Evolutionary conservation across 176 grass and related monocot species (phyloP).

Genomic region (Coix lacrymajobi): DNA sequence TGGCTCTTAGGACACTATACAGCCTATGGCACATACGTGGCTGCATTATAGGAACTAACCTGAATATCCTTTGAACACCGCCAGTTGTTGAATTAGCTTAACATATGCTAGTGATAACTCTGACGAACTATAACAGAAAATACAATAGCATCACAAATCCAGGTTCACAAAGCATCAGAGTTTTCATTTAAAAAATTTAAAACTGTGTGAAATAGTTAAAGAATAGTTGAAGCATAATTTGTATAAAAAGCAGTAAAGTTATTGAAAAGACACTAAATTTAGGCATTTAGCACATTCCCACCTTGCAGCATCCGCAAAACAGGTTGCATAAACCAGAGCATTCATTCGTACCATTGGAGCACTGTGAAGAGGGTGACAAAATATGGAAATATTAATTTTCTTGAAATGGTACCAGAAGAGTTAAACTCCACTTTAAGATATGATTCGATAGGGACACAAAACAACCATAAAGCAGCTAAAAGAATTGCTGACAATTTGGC

Average conservation of each 20-base stretch:
- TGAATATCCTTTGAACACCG: conserved; percentile 78
- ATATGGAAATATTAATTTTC: conserved; percentile 7
- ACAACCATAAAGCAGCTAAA: neutral
- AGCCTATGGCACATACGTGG: neutral
- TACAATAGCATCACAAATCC: conserved; percentile 21
- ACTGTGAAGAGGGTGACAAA: conserved; percentile 41
- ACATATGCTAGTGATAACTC: conserved; percentile 77
- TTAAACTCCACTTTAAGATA: conserved; percentile 10
- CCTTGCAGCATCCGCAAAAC: conserved; percentile 92
- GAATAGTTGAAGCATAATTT: neutral
- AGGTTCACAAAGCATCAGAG: conserved; percentile 12
- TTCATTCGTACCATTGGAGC: conserved; percentile 83
- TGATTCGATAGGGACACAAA: neutral
- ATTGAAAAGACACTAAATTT: neutral
- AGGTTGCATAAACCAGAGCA: conserved; percentile 81
- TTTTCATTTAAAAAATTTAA: neutral
- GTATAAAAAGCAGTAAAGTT: conserved; percentile 10
- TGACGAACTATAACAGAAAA: conserved; percentile 56
- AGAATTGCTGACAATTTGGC: neutral
- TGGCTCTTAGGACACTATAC: neutral
- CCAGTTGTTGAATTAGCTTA: conserved; percentile 85
- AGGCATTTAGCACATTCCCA: conserved; percentile 23
- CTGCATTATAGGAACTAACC: conserved; percentile 38
- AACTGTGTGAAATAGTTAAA: neutral
- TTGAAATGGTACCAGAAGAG: neutral